Percentiles rank a stretch among this genome's conserved stretches.
These are phyloP conservation scores for Symmetrospora coprosmae DNA, from an alignment of 768 basidiomycete species.

Conservation along the genomic window DNA sequence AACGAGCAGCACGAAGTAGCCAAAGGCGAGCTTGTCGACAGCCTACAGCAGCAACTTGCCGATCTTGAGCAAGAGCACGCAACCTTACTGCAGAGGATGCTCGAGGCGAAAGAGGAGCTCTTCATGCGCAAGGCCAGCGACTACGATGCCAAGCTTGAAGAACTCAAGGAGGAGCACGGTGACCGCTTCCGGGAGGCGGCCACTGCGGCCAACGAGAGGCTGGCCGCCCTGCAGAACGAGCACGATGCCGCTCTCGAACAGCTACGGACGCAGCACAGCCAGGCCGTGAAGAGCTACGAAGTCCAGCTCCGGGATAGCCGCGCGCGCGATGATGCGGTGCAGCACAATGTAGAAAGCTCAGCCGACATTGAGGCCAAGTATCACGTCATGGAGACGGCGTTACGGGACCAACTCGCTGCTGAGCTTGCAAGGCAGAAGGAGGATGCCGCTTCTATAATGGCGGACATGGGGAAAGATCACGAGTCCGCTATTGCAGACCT, in stretches of 20 bases:
- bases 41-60: constrained; percentile 51
- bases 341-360: too few relatives aligned
- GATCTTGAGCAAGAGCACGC: constrained; percentile 64
- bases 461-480: neutral
- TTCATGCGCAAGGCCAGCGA: constrained; percentile 49
- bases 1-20: constrained; percentile 45
- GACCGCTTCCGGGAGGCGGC: neutral
- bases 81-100: constrained; percentile 50
- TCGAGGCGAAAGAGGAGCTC: constrained; percentile 16
- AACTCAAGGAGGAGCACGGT: constrained; percentile 50
- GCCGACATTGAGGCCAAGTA: neutral
- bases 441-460: neutral
- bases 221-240: constrained; percentile 42
- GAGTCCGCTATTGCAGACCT: constrained; percentile 43
- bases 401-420: too few relatives aligned
- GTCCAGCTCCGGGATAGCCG: too few relatives aligned
- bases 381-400: too few relatives aligned
- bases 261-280: constrained; percentile 52
- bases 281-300: constrained; percentile 35
- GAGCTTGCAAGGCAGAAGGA: neutral
- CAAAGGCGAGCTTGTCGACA: constrained; percentile 50
- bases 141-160: constrained; percentile 48
- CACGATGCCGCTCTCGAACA: constrained; percentile 52
- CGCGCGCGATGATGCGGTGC: too few relatives aligned
- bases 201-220: constrained; percentile 9